Base-by-base conservation (phyloP, 2,329 filamentous ascomycete species). In the Sporothrix mexicana region DNA sequence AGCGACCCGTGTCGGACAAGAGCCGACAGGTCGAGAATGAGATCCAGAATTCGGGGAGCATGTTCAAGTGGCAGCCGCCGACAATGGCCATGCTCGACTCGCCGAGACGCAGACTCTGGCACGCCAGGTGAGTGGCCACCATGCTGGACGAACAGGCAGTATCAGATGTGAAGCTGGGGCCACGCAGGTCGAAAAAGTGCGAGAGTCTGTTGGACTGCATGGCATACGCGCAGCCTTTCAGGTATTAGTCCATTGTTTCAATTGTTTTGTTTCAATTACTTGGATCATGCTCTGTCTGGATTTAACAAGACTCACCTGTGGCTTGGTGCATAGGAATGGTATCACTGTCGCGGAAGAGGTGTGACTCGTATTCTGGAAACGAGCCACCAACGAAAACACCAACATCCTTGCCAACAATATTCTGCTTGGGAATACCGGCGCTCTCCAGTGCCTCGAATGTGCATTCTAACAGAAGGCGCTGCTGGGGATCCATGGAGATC, bases 161-260 rank as follows among this genome's bases (percentile, higher is more conserved):
- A 73, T 88, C 85, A 3, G 85, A 80, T 0, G 85, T 85, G 72
- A 87, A 84, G 70, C 84, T 86, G 0, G 86, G 86, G 0, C 87
- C 87, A 51, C 83, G 80, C 49, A 89, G 80, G 75, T 88, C 84
- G 74, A 88, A 88, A 79, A 85, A 86, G 75, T 88, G 86, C 1
- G 86, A 87, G 23, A 88, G 80, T 62, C 87, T 81, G 74, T 88
- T 88, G 0, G 86, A 85, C 73, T 87, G 82, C 78, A 88, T 86
- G 10, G 85, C 84, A 76, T 85, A 83, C 57, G 85, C 84, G 73
- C 82, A 84, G 51, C 83, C 83, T 84, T 36, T 36, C 7, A 70
- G 15, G 9, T 3, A 36, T 15, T 36, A 23, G 43, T 62, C 30
- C 43, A 36, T 7, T 36, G 41, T 57, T 62, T n/a, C 41, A 23